Evolutionary conservation across 352 stramenopile genomes (phyloP), one percentile per base, ranked within the genome.

Genomic region (Globisporangium canariense): DNA sequence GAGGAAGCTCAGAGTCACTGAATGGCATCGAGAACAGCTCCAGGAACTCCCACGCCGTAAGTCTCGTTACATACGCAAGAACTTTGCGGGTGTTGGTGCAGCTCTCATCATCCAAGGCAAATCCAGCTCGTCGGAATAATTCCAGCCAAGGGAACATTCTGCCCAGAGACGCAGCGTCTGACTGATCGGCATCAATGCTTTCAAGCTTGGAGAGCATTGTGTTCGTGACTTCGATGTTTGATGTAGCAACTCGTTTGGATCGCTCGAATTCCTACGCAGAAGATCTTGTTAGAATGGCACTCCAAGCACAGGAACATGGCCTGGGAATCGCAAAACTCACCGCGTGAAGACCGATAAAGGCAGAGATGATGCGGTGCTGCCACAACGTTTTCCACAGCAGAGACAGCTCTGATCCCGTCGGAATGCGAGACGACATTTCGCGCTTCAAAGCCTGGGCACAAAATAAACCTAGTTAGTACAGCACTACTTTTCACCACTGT

Each of bases 21-120:
- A 92, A 91, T 20, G 86, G 86, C 76, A 90, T 89, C 3, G 83
- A 90, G 58, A 95, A 93, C 46, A 79, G 89, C 58, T 90, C 81
- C 60, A 91, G 75, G 60, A 95, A 95, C 55, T 84, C 77, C 75
- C 75, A 89, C 22, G 80, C 81, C 38, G 73, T 89, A 7, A 94
- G 58, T 6, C 73, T 68, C 14, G 60, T 74, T 7, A 76, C 82
- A 28, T 58, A 70, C n/a, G 78, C 69, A 45, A 77, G 71, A 18
- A 74, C 60, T 71, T 71, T 76, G 18, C 71, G 69, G n/a, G 68
- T 79, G 34, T 58, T 64, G 13, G 54, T 67, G 62, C 73, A 77
- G 10, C 69, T 74, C 22, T 90, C 81, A 60, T 90, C 83, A 62
- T 84, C 81, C 40, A 81, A 67, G 11, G 59, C 69, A 38, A 83